phyloP scores from a whole-genome alignment of 306 rosid genomes.

The Aeschynomene evenia region DNA sequence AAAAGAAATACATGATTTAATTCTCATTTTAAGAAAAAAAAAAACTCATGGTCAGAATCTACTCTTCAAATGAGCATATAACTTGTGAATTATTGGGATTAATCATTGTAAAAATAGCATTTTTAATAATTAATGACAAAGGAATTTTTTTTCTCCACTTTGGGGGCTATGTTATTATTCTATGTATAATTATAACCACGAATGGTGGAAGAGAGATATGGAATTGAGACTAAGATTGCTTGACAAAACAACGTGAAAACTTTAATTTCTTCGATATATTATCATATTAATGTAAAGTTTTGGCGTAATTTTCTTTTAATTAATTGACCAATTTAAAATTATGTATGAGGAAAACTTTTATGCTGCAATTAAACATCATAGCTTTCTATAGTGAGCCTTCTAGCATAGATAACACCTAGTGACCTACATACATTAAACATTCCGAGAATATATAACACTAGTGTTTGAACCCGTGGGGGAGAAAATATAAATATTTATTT shows the following conservation, averaged over 20 bases:
- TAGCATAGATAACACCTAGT: neutral
- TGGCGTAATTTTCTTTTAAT: neutral
- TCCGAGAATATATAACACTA: too few species aligned
- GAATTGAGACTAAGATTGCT: conserved; percentile 17
- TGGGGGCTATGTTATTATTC: neutral
- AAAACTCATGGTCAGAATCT: too few species aligned
- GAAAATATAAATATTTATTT: too few species aligned
- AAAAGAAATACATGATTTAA: too few species aligned
- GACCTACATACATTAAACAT: too few species aligned
- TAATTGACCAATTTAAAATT: neutral
- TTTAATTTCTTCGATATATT: neutral
- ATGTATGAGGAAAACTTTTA: neutral
- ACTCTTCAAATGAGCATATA: too few species aligned
- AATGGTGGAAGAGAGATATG: conserved; percentile 9
- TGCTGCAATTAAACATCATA: neutral
- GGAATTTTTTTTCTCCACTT: neutral
- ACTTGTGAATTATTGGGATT: too few species aligned
- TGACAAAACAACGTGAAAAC: conserved; percentile 15
- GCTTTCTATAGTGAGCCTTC: neutral
- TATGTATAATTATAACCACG: neutral
- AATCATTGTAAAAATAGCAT: too few species aligned
- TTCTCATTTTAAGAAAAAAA: too few species aligned
- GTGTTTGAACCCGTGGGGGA: too few species aligned
- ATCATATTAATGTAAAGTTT: neutral
- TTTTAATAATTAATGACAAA: too few species aligned